Conservation (phyloP, 345 rosid species). For the Excoecaria agallocha region DNA sequence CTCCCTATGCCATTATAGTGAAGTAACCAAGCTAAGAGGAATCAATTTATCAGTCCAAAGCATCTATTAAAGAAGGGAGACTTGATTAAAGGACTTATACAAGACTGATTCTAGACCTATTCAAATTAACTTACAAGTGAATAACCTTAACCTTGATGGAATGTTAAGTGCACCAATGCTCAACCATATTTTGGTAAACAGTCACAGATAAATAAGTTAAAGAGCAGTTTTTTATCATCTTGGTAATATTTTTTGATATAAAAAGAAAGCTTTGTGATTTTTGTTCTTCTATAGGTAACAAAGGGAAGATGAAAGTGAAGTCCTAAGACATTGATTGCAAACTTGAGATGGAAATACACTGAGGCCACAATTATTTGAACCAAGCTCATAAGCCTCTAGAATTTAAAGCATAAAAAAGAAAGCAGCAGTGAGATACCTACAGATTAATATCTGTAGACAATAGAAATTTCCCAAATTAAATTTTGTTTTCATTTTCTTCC, state of each 20-base stretch:
- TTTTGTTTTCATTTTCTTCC: neutral
- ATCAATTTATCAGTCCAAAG: too few relatives aligned
- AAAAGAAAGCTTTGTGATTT: too few relatives aligned
- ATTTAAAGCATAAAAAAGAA: too few relatives aligned
- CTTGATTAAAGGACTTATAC: too few relatives aligned
- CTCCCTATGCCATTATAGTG: neutral
- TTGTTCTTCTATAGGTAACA: neutral
- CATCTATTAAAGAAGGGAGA: too few relatives aligned
- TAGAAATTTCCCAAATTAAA: neutral
- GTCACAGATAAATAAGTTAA: neutral
- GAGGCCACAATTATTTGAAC: neutral
- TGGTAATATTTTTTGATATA: neutral
- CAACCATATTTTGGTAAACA: neutral
- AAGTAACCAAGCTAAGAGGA: too few relatives aligned
- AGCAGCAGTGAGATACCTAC: too few relatives aligned
- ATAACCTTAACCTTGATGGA: neutral
- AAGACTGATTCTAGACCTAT: too few relatives aligned
- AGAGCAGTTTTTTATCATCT: neutral
- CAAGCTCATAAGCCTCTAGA: too few relatives aligned
- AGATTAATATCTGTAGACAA: neutral
- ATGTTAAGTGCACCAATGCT: too few relatives aligned
- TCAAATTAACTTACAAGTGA: too few relatives aligned
- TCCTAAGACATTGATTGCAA: neutral
- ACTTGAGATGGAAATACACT: neutral
- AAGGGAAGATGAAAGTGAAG: neutral